Conservation (phyloP, 75 land plant genomes). For the Adiantum capillusveneris region DNA sequence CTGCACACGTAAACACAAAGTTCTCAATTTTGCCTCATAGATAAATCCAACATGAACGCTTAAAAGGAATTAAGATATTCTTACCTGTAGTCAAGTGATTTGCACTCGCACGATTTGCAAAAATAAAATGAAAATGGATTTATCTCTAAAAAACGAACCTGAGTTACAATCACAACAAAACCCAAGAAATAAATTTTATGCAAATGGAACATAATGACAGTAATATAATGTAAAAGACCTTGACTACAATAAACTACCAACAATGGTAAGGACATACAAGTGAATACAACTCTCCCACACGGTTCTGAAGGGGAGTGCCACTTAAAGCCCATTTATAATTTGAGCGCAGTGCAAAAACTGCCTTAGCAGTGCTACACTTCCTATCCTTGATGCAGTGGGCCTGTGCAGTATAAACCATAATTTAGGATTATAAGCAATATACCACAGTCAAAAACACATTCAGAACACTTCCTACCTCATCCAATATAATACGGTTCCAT, state of each 20-base stretch:
- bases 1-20: conserved; percentile 11
- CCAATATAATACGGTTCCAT: conserved; percentile 78
- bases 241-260: too few relatives aligned
- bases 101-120: conserved; percentile 85
- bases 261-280: conserved; percentile 67
- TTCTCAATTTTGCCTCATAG: conserved; percentile 4
- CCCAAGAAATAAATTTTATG: background rate
- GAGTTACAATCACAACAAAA: conserved; percentile 8
- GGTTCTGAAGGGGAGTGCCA: conserved; percentile 95
- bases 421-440: background rate
- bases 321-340: conserved; percentile 82
- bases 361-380: conserved; percentile 67
- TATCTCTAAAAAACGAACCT: conserved; percentile 76
- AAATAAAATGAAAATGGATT: conserved; percentile 70
- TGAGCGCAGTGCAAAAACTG: conserved; percentile 65
- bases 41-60: too few relatives aligned
- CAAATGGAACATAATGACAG: too few relatives aligned
- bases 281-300: conserved; percentile 89
- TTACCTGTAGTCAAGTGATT: conserved; percentile 61
- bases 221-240: too few relatives aligned
- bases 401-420: conserved; percentile 31
- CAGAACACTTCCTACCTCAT: conserved; percentile 47
- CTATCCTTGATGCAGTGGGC: conserved; percentile 82
- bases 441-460: too few relatives aligned
- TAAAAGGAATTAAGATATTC: background rate